Evolutionary conservation across 331 rosid genomes (phyloP), one percentile per base, ranked within the genome.

Genomic region (Rosa hybrid): DNA sequence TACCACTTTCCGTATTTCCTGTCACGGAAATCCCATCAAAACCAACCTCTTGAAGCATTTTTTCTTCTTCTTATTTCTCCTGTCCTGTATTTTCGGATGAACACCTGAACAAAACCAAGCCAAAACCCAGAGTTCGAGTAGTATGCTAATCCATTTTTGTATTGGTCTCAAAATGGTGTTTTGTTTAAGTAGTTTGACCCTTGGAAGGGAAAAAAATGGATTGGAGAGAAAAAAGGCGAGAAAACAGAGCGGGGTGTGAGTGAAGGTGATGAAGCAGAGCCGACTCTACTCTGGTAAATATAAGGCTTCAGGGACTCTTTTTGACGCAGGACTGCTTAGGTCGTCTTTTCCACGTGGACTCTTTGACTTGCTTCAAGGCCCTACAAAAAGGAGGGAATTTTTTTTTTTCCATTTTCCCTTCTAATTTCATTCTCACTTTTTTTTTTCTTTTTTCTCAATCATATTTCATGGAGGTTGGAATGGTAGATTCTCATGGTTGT

Each of bases 281-380:
- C 48, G 60, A 46, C 34, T 18, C 12, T 62, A 50, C 56, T 48
- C 27, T 59, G 17, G 45, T 38, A 5, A 2, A 63, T 77, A 30
- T 63, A 48, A 60, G 12, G 50, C 17, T 18, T 68, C 18, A 25
- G 34, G 70, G 38, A 77, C 65, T 65, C 81, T 56, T 65, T 65
- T 34, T 34, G 74, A 77, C 39, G 74, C 18, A 12, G 74, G 74
- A 77, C 81, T 77, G 74, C 64, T 65, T 51, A 50, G 38, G n/a
- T 77, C 78, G 63, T 46, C 14, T 18, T 30, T 18, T 46, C 41
- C 72, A 62, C 48, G 60, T 63, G 80, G 46, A 70, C 34, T n/a
- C 38, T 70, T 44, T 5, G 12, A 16, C 74, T 70, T 44, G n/a
- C 12, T 70, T 45, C 20, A 5, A 12, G 21, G 17, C 17, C 23